Evolutionary conservation across 2,329 filamentous ascomycete genomes (phyloP).

Genomic region (Sporothrix inflata): DNA sequence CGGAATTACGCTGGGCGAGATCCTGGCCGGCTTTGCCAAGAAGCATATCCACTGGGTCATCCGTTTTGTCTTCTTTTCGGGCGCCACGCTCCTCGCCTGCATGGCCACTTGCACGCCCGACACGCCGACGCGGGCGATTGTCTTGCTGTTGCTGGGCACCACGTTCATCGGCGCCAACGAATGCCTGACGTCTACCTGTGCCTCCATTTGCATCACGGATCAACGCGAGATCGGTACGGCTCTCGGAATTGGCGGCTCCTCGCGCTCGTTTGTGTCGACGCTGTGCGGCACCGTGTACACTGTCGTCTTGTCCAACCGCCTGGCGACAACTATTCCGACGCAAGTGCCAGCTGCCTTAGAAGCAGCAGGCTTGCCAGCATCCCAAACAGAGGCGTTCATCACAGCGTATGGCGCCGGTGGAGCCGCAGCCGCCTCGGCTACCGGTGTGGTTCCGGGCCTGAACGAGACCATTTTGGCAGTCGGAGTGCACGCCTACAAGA

Average conservation of each 20-base stretch:
- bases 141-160: slow-evolving; percentile 40
- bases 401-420: slow-evolving; percentile 38
- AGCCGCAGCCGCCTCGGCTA: slow-evolving; percentile 27
- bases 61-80: slow-evolving; percentile 40
- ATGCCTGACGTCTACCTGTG: slow-evolving; percentile 42
- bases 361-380: slow-evolving; percentile 43
- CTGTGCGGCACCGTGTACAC: slow-evolving; percentile 44
- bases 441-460: slow-evolving; percentile 40
- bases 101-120: slow-evolving; percentile 40
- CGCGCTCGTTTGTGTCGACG: slow-evolving; percentile 43
- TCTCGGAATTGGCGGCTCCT: slow-evolving; percentile 43
- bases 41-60: slow-evolving; percentile 40
- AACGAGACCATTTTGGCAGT: slow-evolving; percentile 39
- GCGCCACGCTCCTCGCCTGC: slow-evolving; percentile 40
- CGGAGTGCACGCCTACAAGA: slow-evolving; percentile 40
- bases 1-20: slow-evolving; percentile 38
- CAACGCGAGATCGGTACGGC: slow-evolving; percentile 44
- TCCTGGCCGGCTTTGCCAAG: slow-evolving; percentile 37
- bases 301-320: slow-evolving; percentile 42
- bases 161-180: slow-evolving; percentile 45
- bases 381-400: slow-evolving; percentile 43
- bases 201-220: slow-evolving; percentile 42
- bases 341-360: slow-evolving; percentile 42
- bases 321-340: slow-evolving; percentile 39
- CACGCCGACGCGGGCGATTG: slow-evolving; percentile 36